Percentiles rank a stretch among this genome's conserved stretches.
These are phyloP conservation scores for Pythium insidiosum DNA, from an alignment of 352 stramenopile species.

Conservation along the genomic window DNA sequence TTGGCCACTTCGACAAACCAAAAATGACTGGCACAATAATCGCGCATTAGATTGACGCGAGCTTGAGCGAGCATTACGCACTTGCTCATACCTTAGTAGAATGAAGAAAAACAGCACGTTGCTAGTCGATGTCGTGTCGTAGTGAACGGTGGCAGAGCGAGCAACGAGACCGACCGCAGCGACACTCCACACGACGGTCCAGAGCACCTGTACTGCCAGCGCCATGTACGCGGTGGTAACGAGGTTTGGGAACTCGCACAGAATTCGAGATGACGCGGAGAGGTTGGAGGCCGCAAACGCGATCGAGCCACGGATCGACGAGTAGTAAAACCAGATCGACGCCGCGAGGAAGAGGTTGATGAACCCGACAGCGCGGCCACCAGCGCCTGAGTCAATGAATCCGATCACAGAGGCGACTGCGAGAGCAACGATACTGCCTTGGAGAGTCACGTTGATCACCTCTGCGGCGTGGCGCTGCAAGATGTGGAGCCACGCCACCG, in stretches of 20 bases:
- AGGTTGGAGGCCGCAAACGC: conserved; percentile 79
- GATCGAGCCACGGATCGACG: conserved; percentile 49
- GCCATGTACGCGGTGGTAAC: conserved; percentile 60
- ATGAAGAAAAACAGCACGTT: conserved; percentile 82
- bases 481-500: conserved; percentile 64
- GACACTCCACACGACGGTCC: conserved; percentile 71
- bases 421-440: conserved; percentile 46
- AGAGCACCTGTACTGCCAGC: conserved; percentile 47
- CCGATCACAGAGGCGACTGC: conserved; percentile 35
- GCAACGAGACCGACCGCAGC: conserved; percentile 67
- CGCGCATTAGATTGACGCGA: no score
- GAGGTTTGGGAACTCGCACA: conserved; percentile 68
- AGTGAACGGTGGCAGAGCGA: conserved; percentile 33
- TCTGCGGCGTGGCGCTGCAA: conserved; percentile 65
- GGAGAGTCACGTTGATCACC: conserved; percentile 68
- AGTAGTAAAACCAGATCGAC: conserved; percentile 59
- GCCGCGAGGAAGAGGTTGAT: conserved; percentile 73
- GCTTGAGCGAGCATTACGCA: not conserved
- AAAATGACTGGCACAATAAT: conserved; percentile 75
- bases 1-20: conserved; percentile 82
- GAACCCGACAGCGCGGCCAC: conserved; percentile 75
- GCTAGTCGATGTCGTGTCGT: conserved; percentile 55
- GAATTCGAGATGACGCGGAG: conserved; percentile 52
- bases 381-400: conserved; percentile 65
- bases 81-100: conserved; percentile 51